A percentile compares a stretch with the other conserved stretches of the same genome.
phyloP scores from a whole-genome alignment of 148 eudicot species.

The Pouteria glomerata region DNA sequence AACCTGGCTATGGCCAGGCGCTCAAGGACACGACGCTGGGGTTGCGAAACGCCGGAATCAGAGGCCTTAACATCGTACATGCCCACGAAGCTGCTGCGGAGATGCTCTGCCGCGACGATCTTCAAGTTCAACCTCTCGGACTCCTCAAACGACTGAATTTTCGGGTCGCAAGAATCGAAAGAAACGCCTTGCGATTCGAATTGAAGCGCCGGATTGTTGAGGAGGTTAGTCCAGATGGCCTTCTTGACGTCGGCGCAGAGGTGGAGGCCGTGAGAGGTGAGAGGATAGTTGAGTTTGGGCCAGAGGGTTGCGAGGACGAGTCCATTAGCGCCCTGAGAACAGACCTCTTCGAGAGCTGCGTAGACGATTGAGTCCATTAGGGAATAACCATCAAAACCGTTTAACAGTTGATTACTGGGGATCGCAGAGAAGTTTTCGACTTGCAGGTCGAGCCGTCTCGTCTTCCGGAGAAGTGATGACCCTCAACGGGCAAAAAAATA shows the following conservation, averaged over 20 bases:
- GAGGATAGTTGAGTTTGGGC: conserved; percentile 39
- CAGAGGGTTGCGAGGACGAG: conserved; percentile 49
- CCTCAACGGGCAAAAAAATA: too few species aligned
- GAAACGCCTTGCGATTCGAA: conserved; percentile 24
- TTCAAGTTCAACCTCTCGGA: conserved; percentile 50
- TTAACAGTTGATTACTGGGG: background rate
- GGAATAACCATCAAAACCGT: background rate
- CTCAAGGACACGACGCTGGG: conserved; percentile 59
- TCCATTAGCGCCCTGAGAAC: conserved; percentile 50
- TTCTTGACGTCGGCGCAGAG: conserved; percentile 53
- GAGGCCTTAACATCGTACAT: conserved; percentile 57
- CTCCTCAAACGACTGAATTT: conserved; percentile 35
- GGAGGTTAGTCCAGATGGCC: conserved; percentile 61
- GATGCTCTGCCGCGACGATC: conserved; percentile 55
- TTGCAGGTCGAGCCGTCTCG: too few species aligned
- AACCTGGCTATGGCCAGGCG: conserved; percentile 77
- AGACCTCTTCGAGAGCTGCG: conserved; percentile 65
- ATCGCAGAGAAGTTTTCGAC: too few species aligned
- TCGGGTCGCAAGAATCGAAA: conserved; percentile 17
- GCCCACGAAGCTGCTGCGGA: conserved; percentile 60
- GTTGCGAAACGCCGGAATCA: conserved; percentile 32
- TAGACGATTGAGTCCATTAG: conserved; percentile 63
- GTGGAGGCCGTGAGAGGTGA: conserved; percentile 47
- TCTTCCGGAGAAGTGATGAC: too few species aligned
- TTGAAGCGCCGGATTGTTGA: conserved; percentile 47